Percentiles rank a stretch among this genome's conserved stretches.
Evolutionary conservation across 2,329 filamentous ascomycete genomes (phyloP).

Genomic region (Hypoxylon sp.): DNA sequence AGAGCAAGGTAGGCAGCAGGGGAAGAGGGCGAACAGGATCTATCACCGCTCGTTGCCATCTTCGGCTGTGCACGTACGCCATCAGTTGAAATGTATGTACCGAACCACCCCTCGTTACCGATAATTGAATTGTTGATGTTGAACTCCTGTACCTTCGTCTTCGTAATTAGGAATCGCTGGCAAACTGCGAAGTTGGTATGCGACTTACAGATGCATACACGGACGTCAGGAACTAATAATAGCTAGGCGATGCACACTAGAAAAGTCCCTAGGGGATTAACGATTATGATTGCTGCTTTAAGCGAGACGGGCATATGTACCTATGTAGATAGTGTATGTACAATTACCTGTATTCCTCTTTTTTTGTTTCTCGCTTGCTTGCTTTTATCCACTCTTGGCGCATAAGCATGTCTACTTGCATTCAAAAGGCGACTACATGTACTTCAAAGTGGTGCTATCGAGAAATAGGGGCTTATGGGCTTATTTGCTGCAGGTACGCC

Average conservation of each 20-base stretch:
- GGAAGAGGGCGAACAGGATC: conserved; percentile 29
- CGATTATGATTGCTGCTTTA: conserved; percentile 35
- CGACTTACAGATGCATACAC: not conserved
- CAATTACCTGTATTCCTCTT: conserved; percentile 5
- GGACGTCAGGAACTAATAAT: conserved; percentile 32
- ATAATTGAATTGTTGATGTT: conserved; percentile 19
- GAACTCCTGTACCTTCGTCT: conserved; percentile 7
- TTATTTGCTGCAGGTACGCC: conserved; percentile 21
- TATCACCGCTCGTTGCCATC: conserved; percentile 36
- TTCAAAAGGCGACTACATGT: not conserved
- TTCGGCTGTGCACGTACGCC: conserved; percentile 11
- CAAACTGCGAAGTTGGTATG: conserved; percentile 24
- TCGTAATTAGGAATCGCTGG: conserved; percentile 25
- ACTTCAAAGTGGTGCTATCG: not conserved
- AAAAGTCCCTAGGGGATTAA: conserved; percentile 18
- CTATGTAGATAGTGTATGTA: conserved; percentile 2
- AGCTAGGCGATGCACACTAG: conserved; percentile 22
- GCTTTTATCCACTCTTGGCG: conserved; percentile 14
- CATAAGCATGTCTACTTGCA: conserved; percentile 21
- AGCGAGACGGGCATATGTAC: not conserved
- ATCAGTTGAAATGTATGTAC: conserved; percentile 19
- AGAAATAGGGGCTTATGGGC: conserved; percentile 6
- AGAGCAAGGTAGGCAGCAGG: conserved; percentile 37
- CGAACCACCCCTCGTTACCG: conserved; percentile 10
- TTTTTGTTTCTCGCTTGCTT: conserved; percentile 11